A percentile compares a stretch with the other conserved stretches of the same genome.
Conservation (phyloP, 2,329 filamentous ascomycete genomes). For the Cercospora berteroae region DNA sequence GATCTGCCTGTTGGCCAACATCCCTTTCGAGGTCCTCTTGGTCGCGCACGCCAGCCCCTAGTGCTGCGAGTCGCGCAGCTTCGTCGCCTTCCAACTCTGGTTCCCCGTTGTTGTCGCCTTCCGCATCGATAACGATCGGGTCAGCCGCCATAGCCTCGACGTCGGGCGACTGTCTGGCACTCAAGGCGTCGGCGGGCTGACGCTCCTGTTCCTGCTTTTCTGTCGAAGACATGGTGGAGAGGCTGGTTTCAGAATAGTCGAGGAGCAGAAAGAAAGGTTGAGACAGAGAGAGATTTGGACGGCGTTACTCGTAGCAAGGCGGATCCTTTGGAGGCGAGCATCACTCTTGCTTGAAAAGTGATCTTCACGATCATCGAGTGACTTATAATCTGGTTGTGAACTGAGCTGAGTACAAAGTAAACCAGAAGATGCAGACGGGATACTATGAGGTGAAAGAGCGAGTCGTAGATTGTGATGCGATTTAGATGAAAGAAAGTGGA, state of each 20-base stretch:
- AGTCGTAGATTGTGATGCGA: background rate
- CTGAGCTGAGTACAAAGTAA: background rate
- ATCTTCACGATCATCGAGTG: background rate
- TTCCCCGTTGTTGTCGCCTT: background rate
- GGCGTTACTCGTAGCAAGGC: slow-evolving; percentile 12
- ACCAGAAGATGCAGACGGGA: background rate
- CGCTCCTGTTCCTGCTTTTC: background rate
- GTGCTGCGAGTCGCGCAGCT: slow-evolving; percentile 41
- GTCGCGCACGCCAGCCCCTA: slow-evolving; percentile 60
- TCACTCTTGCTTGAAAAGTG: slow-evolving; percentile 6
- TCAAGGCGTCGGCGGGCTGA: background rate
- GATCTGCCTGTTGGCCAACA: slow-evolving; percentile 66
- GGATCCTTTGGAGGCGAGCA: slow-evolving; percentile 2
- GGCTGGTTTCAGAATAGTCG: background rate
- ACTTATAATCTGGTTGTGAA: background rate
- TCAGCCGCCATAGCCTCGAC: background rate
- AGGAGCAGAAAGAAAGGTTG: background rate
- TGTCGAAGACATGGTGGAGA: slow-evolving; percentile 7
- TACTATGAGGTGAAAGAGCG: background rate
- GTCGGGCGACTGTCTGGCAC: background rate
- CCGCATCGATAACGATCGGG: background rate
- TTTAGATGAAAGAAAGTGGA: slow-evolving; percentile 5
- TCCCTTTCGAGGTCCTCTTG: slow-evolving; percentile 90
- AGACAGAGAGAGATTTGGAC: slow-evolving; percentile 1
- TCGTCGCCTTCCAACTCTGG: slow-evolving; percentile 32